A percentile compares a stretch with the other conserved stretches of the same genome.
These are phyloP conservation scores for Colletotrichum eleusines DNA, from an alignment of 2,329 filamentous ascomycete species.

Conservation along the genomic window DNA sequence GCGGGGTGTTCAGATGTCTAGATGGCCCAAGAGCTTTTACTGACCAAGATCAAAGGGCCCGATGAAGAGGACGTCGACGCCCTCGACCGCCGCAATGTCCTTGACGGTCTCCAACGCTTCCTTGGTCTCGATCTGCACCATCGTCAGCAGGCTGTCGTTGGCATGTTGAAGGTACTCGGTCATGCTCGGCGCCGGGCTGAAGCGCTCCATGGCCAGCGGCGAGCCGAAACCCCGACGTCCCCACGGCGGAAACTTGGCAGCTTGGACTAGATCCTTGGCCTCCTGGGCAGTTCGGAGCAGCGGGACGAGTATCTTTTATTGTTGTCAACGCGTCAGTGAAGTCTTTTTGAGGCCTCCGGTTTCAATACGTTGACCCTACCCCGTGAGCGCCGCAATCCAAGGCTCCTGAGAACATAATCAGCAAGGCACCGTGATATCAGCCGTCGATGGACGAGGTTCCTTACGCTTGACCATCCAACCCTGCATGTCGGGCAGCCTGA, in stretches of 20 bases:
- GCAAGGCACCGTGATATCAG: background rate
- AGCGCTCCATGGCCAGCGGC: constrained; percentile 65
- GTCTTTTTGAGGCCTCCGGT: no score
- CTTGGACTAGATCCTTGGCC: constrained; percentile 61
- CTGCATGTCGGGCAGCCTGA: constrained; percentile 68
- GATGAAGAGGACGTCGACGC: constrained; percentile 73
- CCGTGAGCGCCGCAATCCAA: constrained; percentile 70
- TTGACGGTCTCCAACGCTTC: constrained; percentile 72
- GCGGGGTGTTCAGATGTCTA: background rate
- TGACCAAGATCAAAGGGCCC: constrained; percentile 74
- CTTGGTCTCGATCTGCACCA: constrained; percentile 76
- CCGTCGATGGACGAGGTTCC: constrained; percentile 42
- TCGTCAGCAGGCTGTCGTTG: constrained; percentile 69
- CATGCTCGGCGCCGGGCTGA: constrained; percentile 60
- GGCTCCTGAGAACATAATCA: constrained; percentile 55
- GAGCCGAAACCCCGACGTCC: constrained; percentile 68
- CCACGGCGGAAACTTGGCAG: constrained; percentile 68
- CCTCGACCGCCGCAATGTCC: constrained; percentile 70
- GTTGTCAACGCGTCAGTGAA: constrained; percentile 19
- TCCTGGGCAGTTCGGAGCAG: constrained; percentile 67
- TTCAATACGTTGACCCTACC: constrained; percentile 48
- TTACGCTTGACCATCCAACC: constrained; percentile 68
- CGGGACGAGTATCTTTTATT: constrained; percentile 61
- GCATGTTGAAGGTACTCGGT: constrained; percentile 69
- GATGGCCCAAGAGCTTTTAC: constrained; percentile 33